Base-by-base conservation (phyloP, 306 rosid genomes). In the Cercis canadensis region DNA sequence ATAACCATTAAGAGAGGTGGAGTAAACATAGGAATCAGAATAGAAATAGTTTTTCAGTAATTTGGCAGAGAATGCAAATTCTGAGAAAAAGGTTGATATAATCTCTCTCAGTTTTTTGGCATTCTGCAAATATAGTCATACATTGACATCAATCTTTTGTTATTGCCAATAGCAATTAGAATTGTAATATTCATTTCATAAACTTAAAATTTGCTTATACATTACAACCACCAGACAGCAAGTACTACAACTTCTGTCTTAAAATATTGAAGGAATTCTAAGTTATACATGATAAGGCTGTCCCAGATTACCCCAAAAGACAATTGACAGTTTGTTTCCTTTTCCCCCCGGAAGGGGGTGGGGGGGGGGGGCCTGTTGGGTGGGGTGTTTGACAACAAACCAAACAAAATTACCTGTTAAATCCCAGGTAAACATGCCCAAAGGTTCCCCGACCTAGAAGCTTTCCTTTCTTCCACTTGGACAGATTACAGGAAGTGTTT, bases 361-460 rank as follows among this genome's bases (percentile, higher is more conserved):
- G 29, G 29, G 29, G 3, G 3, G 29, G 29, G 29, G n/a, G n/a
- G n/a, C n/a, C n/a, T n/a, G n/a, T n/a, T n/a, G n/a, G n/a, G n/a
- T n/a, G n/a, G n/a, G 29, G 29, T 24, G 29, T 24, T 24, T 1
- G 29, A n/a, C 54, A 47, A 57, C 14, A 10, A 21, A 16, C 39
- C 3, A 21, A 61, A 24, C 13, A 50, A 44, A 58, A 46, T 63
- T 84, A 91, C 99, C 99, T 87, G 80, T 91, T 91, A 74, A 94
- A 94, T 62, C 97, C 99, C 8, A 83, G 76, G 81, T 87, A 94
- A 61, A 94, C 99, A 75, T 94, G 99, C 32, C 99, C 99, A 80
- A 91, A 94, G 37, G 97, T 89, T 41, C 99, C 99, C 33, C 99
- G 86, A 62, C 99, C 99, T 18, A 94, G 80, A 80, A 91, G 96